These are phyloP conservation scores for Colletotrichum sublineola DNA, from an alignment of 2,329 filamentous ascomycete genomes.

Conservation along the genomic window DNA sequence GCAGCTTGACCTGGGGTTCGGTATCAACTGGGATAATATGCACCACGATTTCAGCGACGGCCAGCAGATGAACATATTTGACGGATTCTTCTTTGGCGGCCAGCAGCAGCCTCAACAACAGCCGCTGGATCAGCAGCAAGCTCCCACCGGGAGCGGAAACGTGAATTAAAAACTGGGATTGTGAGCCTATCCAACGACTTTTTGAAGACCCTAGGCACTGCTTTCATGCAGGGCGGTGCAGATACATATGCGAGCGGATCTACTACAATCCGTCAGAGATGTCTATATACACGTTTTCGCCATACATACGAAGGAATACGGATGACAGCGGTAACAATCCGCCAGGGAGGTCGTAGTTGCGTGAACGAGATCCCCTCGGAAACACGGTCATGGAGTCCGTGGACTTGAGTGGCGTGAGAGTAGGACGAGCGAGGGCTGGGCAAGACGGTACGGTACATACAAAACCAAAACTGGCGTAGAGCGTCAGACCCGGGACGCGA, in stretches of 20 bases:
- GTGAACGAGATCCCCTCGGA: background rate
- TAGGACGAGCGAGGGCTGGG: background rate
- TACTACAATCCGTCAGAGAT: background rate
- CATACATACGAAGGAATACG: background rate
- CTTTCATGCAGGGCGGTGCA: background rate
- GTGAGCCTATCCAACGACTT: background rate
- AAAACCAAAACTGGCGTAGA: background rate
- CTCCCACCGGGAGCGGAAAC: conserved; percentile 13
- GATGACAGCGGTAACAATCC: background rate
- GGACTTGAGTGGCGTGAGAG: background rate
- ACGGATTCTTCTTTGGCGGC: conserved; percentile 79
- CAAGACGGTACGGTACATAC: background rate
- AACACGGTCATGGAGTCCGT: background rate
- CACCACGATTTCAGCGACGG: conserved; percentile 73
- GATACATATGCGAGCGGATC: background rate
- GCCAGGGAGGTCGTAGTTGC: background rate
- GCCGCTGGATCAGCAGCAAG: conserved; percentile 40
- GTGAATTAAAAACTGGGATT: background rate
- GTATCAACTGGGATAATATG: conserved; percentile 73
- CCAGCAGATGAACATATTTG: conserved; percentile 76
- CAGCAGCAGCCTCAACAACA: conserved; percentile 51
- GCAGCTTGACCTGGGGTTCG: conserved; percentile 75
- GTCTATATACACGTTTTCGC: background rate
- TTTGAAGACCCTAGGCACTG: background rate
- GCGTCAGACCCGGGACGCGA: background rate